Percentiles rank a stretch among this genome's conserved stretches.
Evolutionary conservation across 140 eudicot species (phyloP).

Genomic region (Flaveria floridana): DNA sequence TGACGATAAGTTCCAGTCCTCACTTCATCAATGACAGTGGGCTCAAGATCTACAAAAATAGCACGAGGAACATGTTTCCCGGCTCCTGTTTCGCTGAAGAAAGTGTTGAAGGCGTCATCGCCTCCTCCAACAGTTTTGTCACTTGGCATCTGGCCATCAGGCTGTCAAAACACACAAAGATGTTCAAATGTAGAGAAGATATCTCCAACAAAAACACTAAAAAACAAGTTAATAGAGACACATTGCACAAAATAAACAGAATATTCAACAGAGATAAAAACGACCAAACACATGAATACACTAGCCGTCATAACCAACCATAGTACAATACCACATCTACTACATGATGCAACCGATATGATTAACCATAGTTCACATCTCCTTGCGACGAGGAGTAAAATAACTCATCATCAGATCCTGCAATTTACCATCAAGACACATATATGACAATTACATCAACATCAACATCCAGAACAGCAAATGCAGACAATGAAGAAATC

Average conservation of each 20-base stretch:
- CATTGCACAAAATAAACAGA: background rate
- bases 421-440: background rate
- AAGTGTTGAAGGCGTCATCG: slow-evolving; percentile 82
- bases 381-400: background rate
- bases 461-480: background rate
- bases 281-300: background rate
- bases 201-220: background rate
- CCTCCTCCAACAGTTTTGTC: slow-evolving; percentile 83
- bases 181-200: background rate
- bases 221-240: background rate
- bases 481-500: background rate
- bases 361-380: background rate
- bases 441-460: background rate
- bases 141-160: slow-evolving; percentile 93
- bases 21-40: slow-evolving; percentile 83
- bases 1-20: slow-evolving; percentile 83
- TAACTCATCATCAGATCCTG: background rate
- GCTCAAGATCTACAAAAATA: slow-evolving; percentile 79
- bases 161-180: slow-evolving; percentile 41
- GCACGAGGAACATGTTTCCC: slow-evolving; percentile 86
- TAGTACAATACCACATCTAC: background rate
- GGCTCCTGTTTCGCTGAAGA: slow-evolving; percentile 78
- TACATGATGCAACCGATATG: background rate
- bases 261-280: background rate
- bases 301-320: too few relatives aligned